These are phyloP conservation scores for Coniochaeta sp. DNA, from an alignment of 2,329 filamentous ascomycete species.

Conservation along the genomic window DNA sequence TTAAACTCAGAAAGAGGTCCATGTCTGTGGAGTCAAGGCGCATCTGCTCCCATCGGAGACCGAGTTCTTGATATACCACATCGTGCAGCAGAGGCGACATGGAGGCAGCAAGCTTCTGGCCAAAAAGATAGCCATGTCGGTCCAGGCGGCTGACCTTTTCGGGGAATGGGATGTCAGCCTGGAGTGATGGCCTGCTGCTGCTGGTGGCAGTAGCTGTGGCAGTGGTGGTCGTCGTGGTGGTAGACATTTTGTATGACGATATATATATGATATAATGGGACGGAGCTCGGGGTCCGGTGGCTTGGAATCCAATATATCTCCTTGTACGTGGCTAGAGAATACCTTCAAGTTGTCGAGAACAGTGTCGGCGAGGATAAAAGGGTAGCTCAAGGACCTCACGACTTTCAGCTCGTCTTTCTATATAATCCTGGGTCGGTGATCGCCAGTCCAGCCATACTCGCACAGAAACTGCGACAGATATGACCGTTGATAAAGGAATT, in stretches of 20 bases:
- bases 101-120: conserved; percentile 46
- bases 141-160: conserved; percentile 18
- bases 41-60: conserved; percentile 42
- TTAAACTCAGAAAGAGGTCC: conserved; percentile 38
- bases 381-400: not conserved
- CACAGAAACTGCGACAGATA: not conserved
- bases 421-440: not conserved
- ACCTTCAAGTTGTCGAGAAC: no score
- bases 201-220: conserved; percentile 1
- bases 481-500: not conserved
- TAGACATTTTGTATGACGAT: conserved; percentile 1
- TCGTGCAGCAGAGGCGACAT: conserved; percentile 47
- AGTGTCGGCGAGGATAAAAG: no score
- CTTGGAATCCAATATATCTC: not conserved
- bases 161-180: not conserved
- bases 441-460: not conserved
- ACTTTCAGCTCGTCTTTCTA: not conserved
- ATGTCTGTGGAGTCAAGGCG: conserved; percentile 46
- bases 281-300: not conserved
- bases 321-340: no score
- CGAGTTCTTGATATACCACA: conserved; percentile 42
- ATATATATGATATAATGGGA: no score
- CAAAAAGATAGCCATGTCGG: conserved; percentile 48
- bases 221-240: not conserved
- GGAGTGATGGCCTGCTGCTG: conserved; percentile 2